Base-by-base conservation (phyloP, 2,329 filamentous ascomycete genomes). In the Colletotrichum acutatum region DNA sequence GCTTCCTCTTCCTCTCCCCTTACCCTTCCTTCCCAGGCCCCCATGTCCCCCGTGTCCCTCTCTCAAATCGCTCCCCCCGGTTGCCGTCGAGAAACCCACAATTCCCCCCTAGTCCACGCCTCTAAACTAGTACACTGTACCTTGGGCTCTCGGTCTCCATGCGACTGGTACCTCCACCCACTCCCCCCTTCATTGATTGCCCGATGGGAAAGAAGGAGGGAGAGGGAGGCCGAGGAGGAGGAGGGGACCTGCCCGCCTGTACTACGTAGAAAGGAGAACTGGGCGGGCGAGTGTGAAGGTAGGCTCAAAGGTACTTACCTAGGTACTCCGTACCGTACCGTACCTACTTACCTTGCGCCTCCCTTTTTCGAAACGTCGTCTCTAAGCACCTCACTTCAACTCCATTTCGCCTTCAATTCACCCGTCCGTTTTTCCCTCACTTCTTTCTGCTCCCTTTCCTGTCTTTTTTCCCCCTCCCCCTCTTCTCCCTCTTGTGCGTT, bases 341-440 rank as follows among this genome's bases (percentile, higher is more conserved):
- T 34, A 12, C 32, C 12, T 34, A 34, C 32, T 34, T 34, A 34
- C 32, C 34, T 63, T 66, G 59, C 61, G 69, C 65, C 66, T 66
- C 69, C 70, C 70, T 64, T 65, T 58, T 60, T 53, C 59, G 66
- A 72, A 69, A 65, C 66, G 60, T 56, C 66, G 59, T 64, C 66
- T 69, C 58, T 42, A 46, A 52, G 19, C 32, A 34, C 32, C 32
- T 37, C 54, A 19, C 24, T 70, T 59, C 70, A 56, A 32, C 32
- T 32, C 58, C 58, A 59, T 70, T 60, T 54, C 32, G 19, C 22
- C 26, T 65, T 54, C 70, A 32, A 61, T 65, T 72, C 60, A 61
- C 37, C 53, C 58, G 59, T 16, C 28, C 14, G 34, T 58, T 42
- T 34, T 8, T 66, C 53, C 9, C 34, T 42, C 52, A 22, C 57